Evolutionary conservation across 202 grass and related monocot species (phyloP).

Genomic region (Alloteropsis angusta): DNA sequence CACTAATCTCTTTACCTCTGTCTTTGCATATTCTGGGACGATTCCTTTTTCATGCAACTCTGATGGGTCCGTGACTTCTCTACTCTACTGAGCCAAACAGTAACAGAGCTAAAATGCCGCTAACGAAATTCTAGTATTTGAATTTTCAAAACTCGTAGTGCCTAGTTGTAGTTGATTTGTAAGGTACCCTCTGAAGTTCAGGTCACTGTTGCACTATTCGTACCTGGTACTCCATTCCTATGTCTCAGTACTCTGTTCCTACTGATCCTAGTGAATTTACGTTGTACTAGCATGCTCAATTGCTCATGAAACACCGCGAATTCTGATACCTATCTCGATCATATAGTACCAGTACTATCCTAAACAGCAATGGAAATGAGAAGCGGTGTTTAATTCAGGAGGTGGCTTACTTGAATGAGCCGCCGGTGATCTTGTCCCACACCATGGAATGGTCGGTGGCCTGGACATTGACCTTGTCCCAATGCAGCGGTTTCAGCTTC

Average conservation of each 20-base stretch:
- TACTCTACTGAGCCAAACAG: neutral
- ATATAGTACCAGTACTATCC: neutral
- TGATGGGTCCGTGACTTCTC: neutral
- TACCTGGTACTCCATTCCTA: neutral
- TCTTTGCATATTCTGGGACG: neutral
- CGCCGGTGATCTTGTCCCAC: slow-evolving; percentile 80
- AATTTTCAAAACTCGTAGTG: neutral
- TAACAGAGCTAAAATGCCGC: neutral
- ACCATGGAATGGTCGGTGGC: slow-evolving; percentile 89
- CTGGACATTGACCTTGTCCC: slow-evolving; percentile 76
- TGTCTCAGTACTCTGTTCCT: neutral
- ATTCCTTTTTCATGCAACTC: neutral
- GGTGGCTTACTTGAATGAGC: slow-evolving; percentile 77
- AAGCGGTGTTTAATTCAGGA: slow-evolving; percentile 13
- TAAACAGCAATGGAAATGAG: neutral
- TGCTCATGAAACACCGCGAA: neutral
- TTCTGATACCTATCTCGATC: neutral
- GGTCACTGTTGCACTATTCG: neutral
- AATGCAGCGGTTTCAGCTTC: slow-evolving; percentile 85
- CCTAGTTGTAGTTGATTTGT: neutral
- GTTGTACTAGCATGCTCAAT: neutral
- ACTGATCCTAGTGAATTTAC: neutral
- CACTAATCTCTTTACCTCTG: neutral
- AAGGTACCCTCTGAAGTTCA: neutral
- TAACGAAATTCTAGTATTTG: neutral